Evolutionary conservation across 345 rosid genomes (phyloP), one percentile per base, ranked within the genome.

Genomic region (Citrus glauca): DNA sequence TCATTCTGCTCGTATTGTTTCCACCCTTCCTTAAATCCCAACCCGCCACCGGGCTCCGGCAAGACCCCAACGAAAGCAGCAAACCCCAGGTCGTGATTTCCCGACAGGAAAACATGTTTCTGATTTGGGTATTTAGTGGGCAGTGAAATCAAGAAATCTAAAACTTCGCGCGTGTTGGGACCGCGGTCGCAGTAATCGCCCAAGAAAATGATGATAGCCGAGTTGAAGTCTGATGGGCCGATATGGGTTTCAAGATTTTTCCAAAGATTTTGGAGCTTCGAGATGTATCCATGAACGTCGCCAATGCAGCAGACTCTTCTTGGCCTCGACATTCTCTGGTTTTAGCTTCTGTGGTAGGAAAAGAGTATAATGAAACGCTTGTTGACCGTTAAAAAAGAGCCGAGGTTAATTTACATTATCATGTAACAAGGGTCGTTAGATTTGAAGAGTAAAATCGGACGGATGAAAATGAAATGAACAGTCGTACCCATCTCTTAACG

Each of bases 161-260:
- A 77, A 79, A 91, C 97, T 76, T 79, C 71, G 48, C 77, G 88
- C 19, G 94, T 89, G 33, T 88, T 82, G 13, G 94, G 92, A 68
- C 97, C 98, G 7, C 97, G 91, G 73, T 94, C 98, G 74, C 98
- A 94, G 84, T 92, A 92, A 75, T 94, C 98, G 40, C 98, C 98
- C 63, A 94, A 85, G 85, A 94, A 94, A 74, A 94, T 90, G 73
- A 93, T 77, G 61, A 86, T 85, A 73, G 98, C 91, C 55, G 94
- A 66, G 72, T 60, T 71, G 87, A 94, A 94, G 13, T 82, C 85
- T 28, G 73, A 72, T 25, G 83, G 86, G 72, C 74, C 76, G 81
- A 92, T 35, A 0, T 73, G 60, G 68, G 86, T 45, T 77, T 89
- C 87, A 73, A 94, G 94, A 73, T 91, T 92, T 71, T 82, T 61